These are phyloP conservation scores for Monosporascus ibericus DNA, from an alignment of 2,329 filamentous ascomycete species.

Conservation along the genomic window DNA sequence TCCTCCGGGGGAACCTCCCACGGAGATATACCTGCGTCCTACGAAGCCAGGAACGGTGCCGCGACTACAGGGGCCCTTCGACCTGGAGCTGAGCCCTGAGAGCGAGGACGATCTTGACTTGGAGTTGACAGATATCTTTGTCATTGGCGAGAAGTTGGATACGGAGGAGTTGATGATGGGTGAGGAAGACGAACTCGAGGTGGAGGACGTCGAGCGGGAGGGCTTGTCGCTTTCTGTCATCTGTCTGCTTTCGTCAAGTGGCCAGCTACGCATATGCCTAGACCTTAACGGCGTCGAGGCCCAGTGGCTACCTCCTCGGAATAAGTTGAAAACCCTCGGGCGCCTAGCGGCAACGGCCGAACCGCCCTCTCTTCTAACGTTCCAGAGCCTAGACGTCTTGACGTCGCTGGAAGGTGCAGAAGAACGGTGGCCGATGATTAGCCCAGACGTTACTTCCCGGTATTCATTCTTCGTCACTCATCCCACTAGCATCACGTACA, in stretches of 20 bases:
- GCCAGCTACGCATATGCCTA: slow-evolving; percentile 55
- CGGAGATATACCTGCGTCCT: slow-evolving; percentile 53
- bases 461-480: slow-evolving; percentile 60
- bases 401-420: slow-evolving; percentile 47
- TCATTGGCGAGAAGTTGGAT: slow-evolving; percentile 57
- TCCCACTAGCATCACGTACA: slow-evolving; percentile 51
- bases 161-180: slow-evolving; percentile 55
- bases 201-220: slow-evolving; percentile 50
- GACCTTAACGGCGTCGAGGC: slow-evolving; percentile 58
- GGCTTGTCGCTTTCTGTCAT: slow-evolving; percentile 55
- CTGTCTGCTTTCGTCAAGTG: slow-evolving; percentile 55
- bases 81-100: slow-evolving; percentile 47
- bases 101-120: slow-evolving; percentile 50
- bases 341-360: slow-evolving; percentile 25
- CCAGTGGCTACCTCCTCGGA: slow-evolving; percentile 57
- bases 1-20: slow-evolving; percentile 39
- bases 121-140: slow-evolving; percentile 54
- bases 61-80: slow-evolving; percentile 57
- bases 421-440: slow-evolving; percentile 58
- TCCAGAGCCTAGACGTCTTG: slow-evolving; percentile 58
- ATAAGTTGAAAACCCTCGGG: slow-evolving; percentile 39
- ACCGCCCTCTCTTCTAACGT: slow-evolving; percentile 48
- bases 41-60: slow-evolving; percentile 51
- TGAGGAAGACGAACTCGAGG: slow-evolving; percentile 57
- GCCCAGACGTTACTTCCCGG: slow-evolving; percentile 52